Conservation (phyloP, 345 rosid species). For the Acer yangbiense region DNA sequence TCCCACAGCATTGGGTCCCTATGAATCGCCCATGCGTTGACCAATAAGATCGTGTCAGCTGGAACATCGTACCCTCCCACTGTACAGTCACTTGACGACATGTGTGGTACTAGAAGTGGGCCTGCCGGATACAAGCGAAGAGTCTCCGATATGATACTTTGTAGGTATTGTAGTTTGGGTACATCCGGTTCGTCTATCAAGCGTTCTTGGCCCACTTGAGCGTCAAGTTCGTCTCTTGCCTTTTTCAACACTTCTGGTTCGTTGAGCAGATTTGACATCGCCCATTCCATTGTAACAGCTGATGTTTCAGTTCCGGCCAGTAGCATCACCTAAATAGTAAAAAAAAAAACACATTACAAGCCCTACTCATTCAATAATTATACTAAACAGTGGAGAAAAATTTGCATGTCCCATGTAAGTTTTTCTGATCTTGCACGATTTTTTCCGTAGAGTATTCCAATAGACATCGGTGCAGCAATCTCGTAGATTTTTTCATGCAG, state of each 20-base stretch:
- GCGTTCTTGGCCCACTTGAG: constrained; percentile 35
- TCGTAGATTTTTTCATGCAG: too few relatives aligned
- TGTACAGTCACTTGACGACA: constrained; percentile 40
- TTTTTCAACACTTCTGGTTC: constrained; percentile 36
- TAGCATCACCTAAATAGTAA: constrained; percentile 2
- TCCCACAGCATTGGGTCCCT: constrained; percentile 42
- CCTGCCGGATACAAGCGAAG: constrained; percentile 40
- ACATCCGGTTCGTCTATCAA: constrained; percentile 41
- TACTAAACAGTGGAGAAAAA: background rate
- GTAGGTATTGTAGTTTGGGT: constrained; percentile 38
- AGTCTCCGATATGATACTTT: constrained; percentile 43
- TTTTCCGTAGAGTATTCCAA: too few relatives aligned
- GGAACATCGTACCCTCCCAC: constrained; percentile 46
- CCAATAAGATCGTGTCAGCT: constrained; percentile 34
- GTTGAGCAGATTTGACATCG: constrained; percentile 44
- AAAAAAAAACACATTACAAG: background rate
- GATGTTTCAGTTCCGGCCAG: constrained; percentile 54
- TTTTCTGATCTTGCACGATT: too few relatives aligned
- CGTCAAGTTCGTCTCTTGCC: constrained; percentile 38
- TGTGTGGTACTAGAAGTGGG: constrained; percentile 50
- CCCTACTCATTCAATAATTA: too few relatives aligned
- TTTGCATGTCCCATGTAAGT: too few relatives aligned
- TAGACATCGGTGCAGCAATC: too few relatives aligned
- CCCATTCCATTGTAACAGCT: constrained; percentile 60
- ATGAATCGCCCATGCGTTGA: constrained; percentile 52